Evolutionary conservation across 1,284 basidiomycete genomes (phyloP), one percentile per base, ranked within the genome.

Genomic region (Heterobasidion irregulare): DNA sequence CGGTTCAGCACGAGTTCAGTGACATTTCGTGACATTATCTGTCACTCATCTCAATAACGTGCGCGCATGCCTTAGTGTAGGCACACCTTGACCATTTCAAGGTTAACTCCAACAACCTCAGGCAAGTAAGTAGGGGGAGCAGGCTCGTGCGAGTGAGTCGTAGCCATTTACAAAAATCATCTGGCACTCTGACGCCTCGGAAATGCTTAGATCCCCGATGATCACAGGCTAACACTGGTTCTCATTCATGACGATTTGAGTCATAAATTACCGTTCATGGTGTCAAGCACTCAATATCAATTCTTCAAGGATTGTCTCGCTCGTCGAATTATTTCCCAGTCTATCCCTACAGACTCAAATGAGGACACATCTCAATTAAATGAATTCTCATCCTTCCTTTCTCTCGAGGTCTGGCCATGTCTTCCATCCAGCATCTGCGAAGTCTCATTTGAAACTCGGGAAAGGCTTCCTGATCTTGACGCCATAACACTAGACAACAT

Each of bases 321-420:
- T 0, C 71, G 71, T 18, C 70, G 70, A 18, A 59, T 80, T 10
- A 66, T 79, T 18, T 61, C 71, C 9, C 61, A 8, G 62, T 63
- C 36, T 57, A 18, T 13, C 8, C 66, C 16, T 50, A 63, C 41
- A 55, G 56, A n/a, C 43, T 18, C 56, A 2, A 50, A 59, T 43
- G 59, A 57, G 18, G 65, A 66, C 26, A 54, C 67, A 8, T 65
- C 67, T 35, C 68, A 70, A 13, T 68, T 82, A 1, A 75, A 78
- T 62, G 80, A 82, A 2, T 82, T 82, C 61, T 65, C 73, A 0
- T 69, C 70, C 1, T 83, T 78, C 58, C 72, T 82, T 15, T 74
- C 76, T 1, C 58, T 64, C 5, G 79, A 82, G 64, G 64, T 72
- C 6, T 82, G 79, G 78, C 60, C 69, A 8, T 61, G 62, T 8